phyloP scores from a whole-genome alignment of 192 early-diverging fungal species.

The Polychytrium aggregatum region DNA sequence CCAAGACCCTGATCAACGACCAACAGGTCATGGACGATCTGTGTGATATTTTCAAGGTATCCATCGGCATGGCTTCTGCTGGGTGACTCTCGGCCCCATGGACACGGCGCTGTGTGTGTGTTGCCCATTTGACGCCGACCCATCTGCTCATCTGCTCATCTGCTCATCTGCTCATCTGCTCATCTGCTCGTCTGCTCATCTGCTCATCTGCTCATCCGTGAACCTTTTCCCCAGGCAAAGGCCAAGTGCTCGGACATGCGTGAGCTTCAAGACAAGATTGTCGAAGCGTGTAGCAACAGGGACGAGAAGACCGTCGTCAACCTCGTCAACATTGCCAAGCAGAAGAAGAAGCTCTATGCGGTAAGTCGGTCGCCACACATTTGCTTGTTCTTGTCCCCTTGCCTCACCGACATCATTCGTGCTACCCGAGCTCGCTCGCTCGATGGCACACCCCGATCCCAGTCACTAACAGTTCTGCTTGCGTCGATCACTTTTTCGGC shows the following conservation, averaged over 20 bases:
- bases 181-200: too few relatives aligned
- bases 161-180: too few relatives aligned
- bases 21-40: constrained; percentile 16
- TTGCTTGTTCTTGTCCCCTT: not conserved
- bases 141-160: too few relatives aligned
- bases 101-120: not conserved
- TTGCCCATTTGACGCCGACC: not conserved
- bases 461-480: too few relatives aligned
- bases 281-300: constrained; percentile 16
- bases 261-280: constrained; percentile 17
- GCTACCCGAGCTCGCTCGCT: too few relatives aligned
- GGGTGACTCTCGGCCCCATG: not conserved
- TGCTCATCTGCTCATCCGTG: not conserved
- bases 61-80: not conserved
- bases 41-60: constrained; percentile 24
- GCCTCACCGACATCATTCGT: too few relatives aligned
- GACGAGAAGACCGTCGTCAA: constrained; percentile 22
- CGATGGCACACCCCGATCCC: too few relatives aligned
- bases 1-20: constrained; percentile 15
- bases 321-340: constrained; percentile 15
- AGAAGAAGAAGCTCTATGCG: constrained; percentile 30
- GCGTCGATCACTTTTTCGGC: too few relatives aligned
- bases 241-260: constrained; percentile 22
- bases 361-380: constrained; percentile 8
- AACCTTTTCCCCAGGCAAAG: constrained; percentile 8